Conservation (phyloP, 1,139 yeast genomes). For the Sugiyamaella castrensis region DNA sequence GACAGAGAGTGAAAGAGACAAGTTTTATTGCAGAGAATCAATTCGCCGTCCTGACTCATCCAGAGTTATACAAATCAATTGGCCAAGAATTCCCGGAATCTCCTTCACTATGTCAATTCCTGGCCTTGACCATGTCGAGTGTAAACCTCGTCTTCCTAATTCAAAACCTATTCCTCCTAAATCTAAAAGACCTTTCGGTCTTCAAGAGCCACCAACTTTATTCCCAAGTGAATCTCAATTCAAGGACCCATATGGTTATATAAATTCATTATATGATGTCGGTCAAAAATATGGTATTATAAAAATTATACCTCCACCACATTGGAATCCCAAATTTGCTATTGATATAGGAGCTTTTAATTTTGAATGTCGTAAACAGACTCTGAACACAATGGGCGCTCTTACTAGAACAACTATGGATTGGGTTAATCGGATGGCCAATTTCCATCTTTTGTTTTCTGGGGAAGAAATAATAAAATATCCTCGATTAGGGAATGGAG, state of each 20-base stretch:
- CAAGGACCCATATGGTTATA: slow-evolving; percentile 46
- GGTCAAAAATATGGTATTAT: slow-evolving; percentile 69
- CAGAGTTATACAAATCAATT: no score
- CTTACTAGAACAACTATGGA: slow-evolving; percentile 37
- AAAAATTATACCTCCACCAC: slow-evolving; percentile 57
- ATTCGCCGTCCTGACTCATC: no score
- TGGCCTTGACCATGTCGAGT: slow-evolving; percentile 23
- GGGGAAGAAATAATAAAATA: slow-evolving; percentile 24
- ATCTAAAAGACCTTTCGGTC: slow-evolving; percentile 29
- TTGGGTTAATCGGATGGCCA: slow-evolving; percentile 37
- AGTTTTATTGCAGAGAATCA: no score
- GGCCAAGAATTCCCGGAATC: no score
- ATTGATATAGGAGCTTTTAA: slow-evolving; percentile 47
- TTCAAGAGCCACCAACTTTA: slow-evolving; percentile 48
- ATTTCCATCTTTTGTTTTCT: slow-evolving; percentile 32
- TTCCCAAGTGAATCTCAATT: slow-evolving; percentile 46
- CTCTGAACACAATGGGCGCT: slow-evolving; percentile 45
- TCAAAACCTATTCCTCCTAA: slow-evolving; percentile 19
- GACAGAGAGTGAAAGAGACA: no score
- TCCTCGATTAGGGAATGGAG: slow-evolving; percentile 32
- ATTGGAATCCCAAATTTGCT: slow-evolving; percentile 42
- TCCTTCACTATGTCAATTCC: slow-evolving; percentile 11
- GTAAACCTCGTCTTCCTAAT: slow-evolving; percentile 20
- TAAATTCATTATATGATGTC: slow-evolving; percentile 46
- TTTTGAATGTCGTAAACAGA: slow-evolving; percentile 57